Evolutionary conservation across 73 alveolate species (phyloP).

Genomic region (Uronychia setigera): DNA sequence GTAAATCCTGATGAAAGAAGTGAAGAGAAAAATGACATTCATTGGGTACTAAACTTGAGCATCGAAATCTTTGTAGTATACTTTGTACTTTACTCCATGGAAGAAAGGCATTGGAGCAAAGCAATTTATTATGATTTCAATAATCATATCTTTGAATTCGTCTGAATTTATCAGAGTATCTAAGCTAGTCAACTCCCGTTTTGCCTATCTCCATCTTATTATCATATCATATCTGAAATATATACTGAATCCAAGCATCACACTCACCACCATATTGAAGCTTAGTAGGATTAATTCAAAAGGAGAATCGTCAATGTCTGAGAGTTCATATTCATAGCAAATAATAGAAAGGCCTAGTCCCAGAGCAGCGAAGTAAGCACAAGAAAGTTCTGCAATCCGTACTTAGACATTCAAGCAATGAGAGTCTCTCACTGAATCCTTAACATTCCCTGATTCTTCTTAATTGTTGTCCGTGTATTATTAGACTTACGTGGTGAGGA

Average conservation of each 20-base stretch:
- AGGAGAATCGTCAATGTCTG: slow-evolving; percentile 10
- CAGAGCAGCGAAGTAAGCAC: slow-evolving; percentile 50
- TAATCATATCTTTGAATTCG: slow-evolving; percentile 29
- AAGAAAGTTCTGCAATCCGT: slow-evolving; percentile 45
- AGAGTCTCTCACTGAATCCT: slow-evolving; percentile 61
- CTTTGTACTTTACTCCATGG: slow-evolving; percentile 28
- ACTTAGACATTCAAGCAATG: slow-evolving; percentile 33
- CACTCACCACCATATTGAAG: slow-evolving; percentile 42
- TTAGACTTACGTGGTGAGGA: neutral
- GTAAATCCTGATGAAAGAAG: slow-evolving; percentile 59
- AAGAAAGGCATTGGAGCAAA: slow-evolving; percentile 75
- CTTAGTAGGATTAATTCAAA: slow-evolving; percentile 19
- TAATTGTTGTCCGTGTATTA: neutral
- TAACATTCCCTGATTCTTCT: slow-evolving; percentile 10
- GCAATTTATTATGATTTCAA: slow-evolving; percentile 55
- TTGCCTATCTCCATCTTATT: slow-evolving; percentile 64
- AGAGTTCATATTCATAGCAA: slow-evolving; percentile 38
- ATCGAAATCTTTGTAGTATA: slow-evolving; percentile 46
- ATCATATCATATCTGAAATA: slow-evolving; percentile 58
- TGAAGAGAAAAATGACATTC: slow-evolving; percentile 60
- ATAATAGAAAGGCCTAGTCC: slow-evolving; percentile 66
- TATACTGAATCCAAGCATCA: slow-evolving; percentile 22
- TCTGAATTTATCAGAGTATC: slow-evolving; percentile 61
- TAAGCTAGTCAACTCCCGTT: slow-evolving; percentile 46
- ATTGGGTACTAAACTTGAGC: slow-evolving; percentile 49